Evolutionary conservation across 2,329 filamentous ascomycete genomes (phyloP).

Genomic region (Colletotrichum eremochloae): DNA sequence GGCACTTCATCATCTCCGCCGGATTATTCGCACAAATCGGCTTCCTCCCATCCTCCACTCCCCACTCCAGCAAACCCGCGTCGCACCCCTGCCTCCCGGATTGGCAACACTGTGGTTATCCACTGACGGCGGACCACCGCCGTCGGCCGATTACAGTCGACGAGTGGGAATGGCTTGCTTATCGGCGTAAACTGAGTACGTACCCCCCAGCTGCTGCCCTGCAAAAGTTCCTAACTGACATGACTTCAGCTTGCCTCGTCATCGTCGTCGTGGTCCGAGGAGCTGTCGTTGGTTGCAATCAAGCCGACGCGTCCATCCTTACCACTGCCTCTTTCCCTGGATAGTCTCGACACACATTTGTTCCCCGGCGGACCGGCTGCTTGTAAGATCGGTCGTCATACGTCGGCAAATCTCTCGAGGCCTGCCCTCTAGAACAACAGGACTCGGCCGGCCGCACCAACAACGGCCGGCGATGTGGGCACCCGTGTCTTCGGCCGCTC

Average conservation of each 20-base stretch:
- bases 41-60: no score
- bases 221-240: neutral
- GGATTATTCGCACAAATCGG: no score
- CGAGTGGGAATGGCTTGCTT: neutral
- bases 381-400: constrained; percentile 7
- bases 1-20: no score
- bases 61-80: neutral
- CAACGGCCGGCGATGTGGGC: constrained; percentile 16
- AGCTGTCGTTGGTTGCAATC: neutral
- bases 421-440: neutral
- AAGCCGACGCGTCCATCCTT: constrained; percentile 25
- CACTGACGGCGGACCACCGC: no score
- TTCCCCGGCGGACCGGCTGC: no score
- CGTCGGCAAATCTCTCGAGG: neutral
- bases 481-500: neutral
- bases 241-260: constrained; percentile 21
- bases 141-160: no score
- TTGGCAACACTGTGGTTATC: no score
- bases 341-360: no score
- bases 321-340: neutral
- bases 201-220: no score
- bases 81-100: neutral
- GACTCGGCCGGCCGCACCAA: neutral
- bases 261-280: constrained; percentile 19
- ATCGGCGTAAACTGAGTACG: neutral